phyloP scores from a whole-genome alignment of 192 early-diverging fungal genomes.

The Helicostylum pulchrum region DNA sequence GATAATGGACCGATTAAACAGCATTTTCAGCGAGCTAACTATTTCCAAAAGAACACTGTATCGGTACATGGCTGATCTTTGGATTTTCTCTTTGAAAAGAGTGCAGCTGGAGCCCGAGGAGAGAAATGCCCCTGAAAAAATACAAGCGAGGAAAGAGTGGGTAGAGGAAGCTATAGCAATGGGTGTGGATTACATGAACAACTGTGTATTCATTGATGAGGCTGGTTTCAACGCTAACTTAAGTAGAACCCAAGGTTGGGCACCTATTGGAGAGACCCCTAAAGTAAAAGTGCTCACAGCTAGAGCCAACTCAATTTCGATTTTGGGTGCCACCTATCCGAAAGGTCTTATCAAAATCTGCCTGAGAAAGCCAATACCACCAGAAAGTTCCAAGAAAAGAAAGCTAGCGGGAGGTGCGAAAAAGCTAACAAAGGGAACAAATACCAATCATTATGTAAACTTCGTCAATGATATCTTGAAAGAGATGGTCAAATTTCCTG shows the following conservation, averaged over 20 bases:
- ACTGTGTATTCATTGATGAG: constrained; percentile 22
- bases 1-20: constrained; percentile 2
- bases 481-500: constrained; percentile 3
- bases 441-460: neutral
- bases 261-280: neutral
- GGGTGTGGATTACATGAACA: constrained; percentile 15
- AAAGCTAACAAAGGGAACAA: neutral
- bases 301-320: constrained; percentile 13
- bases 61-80: constrained; percentile 3
- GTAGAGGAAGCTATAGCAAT: neutral
- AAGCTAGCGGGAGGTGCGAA: neutral
- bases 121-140: neutral
- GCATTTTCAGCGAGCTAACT: neutral
- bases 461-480: constrained; percentile 1
- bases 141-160: constrained; percentile 1
- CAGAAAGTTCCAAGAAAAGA: neutral
- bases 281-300: neutral
- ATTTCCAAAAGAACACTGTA: constrained; percentile 3
- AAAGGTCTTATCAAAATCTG: neutral
- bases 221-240: constrained; percentile 18
- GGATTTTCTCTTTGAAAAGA: constrained; percentile 2
- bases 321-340: constrained; percentile 2
- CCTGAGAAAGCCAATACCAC: neutral
- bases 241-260: constrained; percentile 1
- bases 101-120: neutral